Base-by-base conservation (phyloP, 108 stramenopile genomes). In the Cyclostephanos invisitatus region DNA sequence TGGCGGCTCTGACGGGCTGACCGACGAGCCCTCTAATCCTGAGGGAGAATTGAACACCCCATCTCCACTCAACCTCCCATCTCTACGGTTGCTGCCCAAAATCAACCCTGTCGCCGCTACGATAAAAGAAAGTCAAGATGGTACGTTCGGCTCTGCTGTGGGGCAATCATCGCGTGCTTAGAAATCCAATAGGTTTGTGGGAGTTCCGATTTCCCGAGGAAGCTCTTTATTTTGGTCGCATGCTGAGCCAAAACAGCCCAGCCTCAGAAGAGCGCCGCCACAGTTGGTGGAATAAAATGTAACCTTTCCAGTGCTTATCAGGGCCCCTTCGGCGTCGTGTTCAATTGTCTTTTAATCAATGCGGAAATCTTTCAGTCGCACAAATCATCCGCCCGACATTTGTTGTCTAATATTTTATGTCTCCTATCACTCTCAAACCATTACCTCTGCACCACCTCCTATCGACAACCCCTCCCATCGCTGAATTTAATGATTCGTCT, bases 121-220 rank as follows among this genome's bases (percentile, higher is more conserved):
- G 24, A 25, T 53, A 54, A 54, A 54, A 54, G 53, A 25, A 25
- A 24, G 22, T 54, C 53, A 54, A 54, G 53, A 54, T 54, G 53
- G 53, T 54, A 54, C 53, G 53, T 54, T 54, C 53, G 2, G 53
- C 1, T 54, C 53, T 54, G 53, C 53, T 54, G 15, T 46, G 44
- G 14, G 14, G 14, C 15, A 11, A 46, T 46, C 14, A 46, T 3
- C 1, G 8, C 40, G 1, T 40, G 12, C 44, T 46, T 11, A 15
- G 2, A 14, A 15, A 3, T 46, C 14, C 12, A 15, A 46, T 46
- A 0, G 15, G 1, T 46, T 15, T 46, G 44, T 17, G 44, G 44
- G 44, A 46, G 44, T 46, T 15, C 12, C 2, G 15, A 3, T 15
- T 14, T 15, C 14, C 44, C 17, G 2, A 32, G 32, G 12, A 46